A percentile compares a stretch with the other conserved stretches of the same genome.
Evolutionary conservation across 768 basidiomycete genomes (phyloP).

Genomic region (Rhodosporidiobolus sp.): DNA sequence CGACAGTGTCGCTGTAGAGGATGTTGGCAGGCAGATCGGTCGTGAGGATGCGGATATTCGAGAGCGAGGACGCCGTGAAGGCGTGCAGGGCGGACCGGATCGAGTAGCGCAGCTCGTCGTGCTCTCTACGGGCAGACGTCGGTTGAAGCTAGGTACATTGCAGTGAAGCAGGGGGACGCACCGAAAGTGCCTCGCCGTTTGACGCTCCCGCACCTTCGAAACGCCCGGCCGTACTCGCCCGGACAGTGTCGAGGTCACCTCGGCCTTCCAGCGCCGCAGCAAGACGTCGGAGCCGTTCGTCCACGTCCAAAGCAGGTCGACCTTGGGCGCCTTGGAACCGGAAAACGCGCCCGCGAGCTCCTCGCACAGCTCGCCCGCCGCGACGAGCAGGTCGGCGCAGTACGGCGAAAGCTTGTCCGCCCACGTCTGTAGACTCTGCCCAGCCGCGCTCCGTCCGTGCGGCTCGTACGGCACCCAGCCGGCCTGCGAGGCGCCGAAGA

Average conservation of each 20-base stretch:
- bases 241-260: constrained; percentile 4
- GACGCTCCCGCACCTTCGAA: neutral
- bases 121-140: constrained; percentile 28
- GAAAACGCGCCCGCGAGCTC: constrained; percentile 18
- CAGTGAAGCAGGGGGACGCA: neutral
- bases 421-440: neutral
- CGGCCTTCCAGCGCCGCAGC: constrained; percentile 7
- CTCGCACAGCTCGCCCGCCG: constrained; percentile 25
- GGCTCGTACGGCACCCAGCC: neutral
- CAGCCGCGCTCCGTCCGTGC: neutral
- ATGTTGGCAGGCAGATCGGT: constrained; percentile 13
- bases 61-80: constrained; percentile 9
- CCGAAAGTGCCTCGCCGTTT: constrained; percentile 24
- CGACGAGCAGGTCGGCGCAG: constrained; percentile 13
- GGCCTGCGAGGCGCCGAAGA: neutral
- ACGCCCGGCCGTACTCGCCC: constrained; percentile 1
- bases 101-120: constrained; percentile 45
- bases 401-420: constrained; percentile 1
- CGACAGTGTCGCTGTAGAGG: constrained; percentile 1
- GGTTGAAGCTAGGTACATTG: neutral
- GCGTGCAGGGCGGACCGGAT: constrained; percentile 41
- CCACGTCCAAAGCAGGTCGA: constrained; percentile 42
- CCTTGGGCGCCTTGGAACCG: neutral
- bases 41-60: constrained; percentile 20
- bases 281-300: constrained; percentile 38